Evolutionary conservation across 164 flowering plant species (phyloP).

Genomic region (Saururus chinensis): DNA sequence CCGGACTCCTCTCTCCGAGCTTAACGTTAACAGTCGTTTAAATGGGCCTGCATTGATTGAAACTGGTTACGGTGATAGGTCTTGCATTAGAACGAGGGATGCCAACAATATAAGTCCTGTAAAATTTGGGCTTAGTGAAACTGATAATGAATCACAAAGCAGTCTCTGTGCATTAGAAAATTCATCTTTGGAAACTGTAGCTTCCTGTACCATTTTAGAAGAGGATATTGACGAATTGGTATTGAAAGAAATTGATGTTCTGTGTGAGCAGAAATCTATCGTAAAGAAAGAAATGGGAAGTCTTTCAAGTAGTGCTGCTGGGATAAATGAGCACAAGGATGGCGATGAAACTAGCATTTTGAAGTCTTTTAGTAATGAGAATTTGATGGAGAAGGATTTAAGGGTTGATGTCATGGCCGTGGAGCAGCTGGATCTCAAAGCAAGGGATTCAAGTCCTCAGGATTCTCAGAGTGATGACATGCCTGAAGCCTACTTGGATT

Average conservation of each 20-base stretch:
- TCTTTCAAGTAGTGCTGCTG: neutral
- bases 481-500: slow-evolving; percentile 53
- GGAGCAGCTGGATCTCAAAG: slow-evolving; percentile 2
- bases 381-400: slow-evolving; percentile 8
- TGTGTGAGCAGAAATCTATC: slow-evolving; percentile 43
- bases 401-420: neutral
- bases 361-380: slow-evolving; percentile 6
- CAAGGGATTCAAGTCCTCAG: slow-evolving; percentile 2
- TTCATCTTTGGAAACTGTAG: slow-evolving; percentile 2
- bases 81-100: neutral
- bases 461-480: slow-evolving; percentile 14
- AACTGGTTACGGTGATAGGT: neutral
- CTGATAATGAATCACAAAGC: slow-evolving; percentile 8
- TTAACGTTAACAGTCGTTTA: neutral
- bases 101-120: neutral
- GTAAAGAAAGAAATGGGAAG: slow-evolving; percentile 14
- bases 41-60: neutral
- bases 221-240: slow-evolving; percentile 61
- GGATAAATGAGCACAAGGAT: slow-evolving; percentile 6
- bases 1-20: neutral
- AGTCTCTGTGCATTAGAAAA: slow-evolving; percentile 11
- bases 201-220: slow-evolving; percentile 20
- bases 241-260: slow-evolving; percentile 63
- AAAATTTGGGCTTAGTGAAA: neutral
- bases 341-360: slow-evolving; percentile 2